Base-by-base conservation (phyloP, 495 filamentous ascomycete species). In the Podospora australis region DNA sequence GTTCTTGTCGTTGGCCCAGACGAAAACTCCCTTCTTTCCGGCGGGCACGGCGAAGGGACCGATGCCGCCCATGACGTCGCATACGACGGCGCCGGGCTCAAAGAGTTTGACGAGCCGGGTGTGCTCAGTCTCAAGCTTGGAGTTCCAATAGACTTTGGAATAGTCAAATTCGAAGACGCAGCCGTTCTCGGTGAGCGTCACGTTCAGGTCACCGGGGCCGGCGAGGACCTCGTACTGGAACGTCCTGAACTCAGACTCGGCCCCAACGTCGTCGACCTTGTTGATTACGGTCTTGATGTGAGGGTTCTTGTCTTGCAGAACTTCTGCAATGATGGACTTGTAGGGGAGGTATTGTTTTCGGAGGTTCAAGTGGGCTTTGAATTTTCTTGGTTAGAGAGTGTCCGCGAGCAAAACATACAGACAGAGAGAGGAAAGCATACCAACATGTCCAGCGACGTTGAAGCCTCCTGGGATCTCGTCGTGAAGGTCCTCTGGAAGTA, bases 1-100 rank as follows among this genome's bases (percentile, higher is more conserved):
- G 57, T 99, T 99, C 59, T 96, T 79, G 60, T 99, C 92, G 62
- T 97, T 97, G 9, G 90, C 92, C 85, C 86, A 95, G 29, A 96
- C 90, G 55, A 96, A 91, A n/a, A 88, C 85, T 38, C 79, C 78
- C 65, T 84, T 90, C 70, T 84, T 91, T 21, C 87, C 92, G 1
- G 92, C 90, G 0, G 92, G 92, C 2, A 97, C 72, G 23, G 90
- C 90, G 64, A 99, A 99, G 1, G 92, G 92, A 1, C 92, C 92
- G 35, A 99, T 87, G 25, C 92, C 92, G 7, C 91, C 90, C 92
- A 99, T 99, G 50, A 96, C 87, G 64, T 99, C 92, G 71, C 84
- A 88, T 6, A 97, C 86, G 20, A 90, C 89, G 54, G 96, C 87
- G 19, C 92, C 88, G 1, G 80, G 77, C 32, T 78, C 68, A 70